These are phyloP conservation scores for Pelargonium australe DNA, from an alignment of 441 rosid species.

Conservation along the genomic window DNA sequence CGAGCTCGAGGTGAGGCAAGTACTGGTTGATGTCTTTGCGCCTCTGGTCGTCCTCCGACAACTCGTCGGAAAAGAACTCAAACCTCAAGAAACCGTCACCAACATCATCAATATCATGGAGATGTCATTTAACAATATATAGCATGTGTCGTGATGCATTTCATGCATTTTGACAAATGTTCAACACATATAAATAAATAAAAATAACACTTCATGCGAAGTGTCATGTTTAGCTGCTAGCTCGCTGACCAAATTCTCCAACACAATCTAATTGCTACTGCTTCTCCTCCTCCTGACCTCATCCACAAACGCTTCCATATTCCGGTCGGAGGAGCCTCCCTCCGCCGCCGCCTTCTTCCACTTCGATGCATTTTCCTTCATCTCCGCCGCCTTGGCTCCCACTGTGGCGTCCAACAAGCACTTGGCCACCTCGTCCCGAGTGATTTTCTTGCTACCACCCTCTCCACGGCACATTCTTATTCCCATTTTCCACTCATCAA, in stretches of 20 bases:
- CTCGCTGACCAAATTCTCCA: background rate
- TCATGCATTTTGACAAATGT: too few relatives aligned
- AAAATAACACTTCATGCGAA: too few relatives aligned
- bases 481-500: slow-evolving; percentile 56
- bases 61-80: slow-evolving; percentile 1
- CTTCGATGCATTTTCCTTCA: slow-evolving; percentile 49
- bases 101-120: too few relatives aligned
- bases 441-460: slow-evolving; percentile 44
- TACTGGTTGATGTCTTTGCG: slow-evolving; percentile 36
- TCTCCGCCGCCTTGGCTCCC: slow-evolving; percentile 48
- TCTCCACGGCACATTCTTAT: slow-evolving; percentile 60
- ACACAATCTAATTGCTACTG: too few relatives aligned
- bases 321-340: slow-evolving; percentile 63
- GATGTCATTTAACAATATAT: too few relatives aligned
- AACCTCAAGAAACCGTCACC: background rate
- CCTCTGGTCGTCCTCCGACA: slow-evolving; percentile 47
- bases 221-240: too few relatives aligned
- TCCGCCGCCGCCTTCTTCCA: slow-evolving; percentile 65
- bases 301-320: slow-evolving; percentile 53
- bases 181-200: too few relatives aligned
- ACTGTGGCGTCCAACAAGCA: slow-evolving; percentile 42
- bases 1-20: slow-evolving; percentile 43
- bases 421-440: slow-evolving; percentile 56
- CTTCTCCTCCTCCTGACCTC: slow-evolving; percentile 37
- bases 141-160: too few relatives aligned